These are phyloP conservation scores for Phytophthora nicotianae DNA, from an alignment of 352 stramenopile species.

Conservation along the genomic window DNA sequence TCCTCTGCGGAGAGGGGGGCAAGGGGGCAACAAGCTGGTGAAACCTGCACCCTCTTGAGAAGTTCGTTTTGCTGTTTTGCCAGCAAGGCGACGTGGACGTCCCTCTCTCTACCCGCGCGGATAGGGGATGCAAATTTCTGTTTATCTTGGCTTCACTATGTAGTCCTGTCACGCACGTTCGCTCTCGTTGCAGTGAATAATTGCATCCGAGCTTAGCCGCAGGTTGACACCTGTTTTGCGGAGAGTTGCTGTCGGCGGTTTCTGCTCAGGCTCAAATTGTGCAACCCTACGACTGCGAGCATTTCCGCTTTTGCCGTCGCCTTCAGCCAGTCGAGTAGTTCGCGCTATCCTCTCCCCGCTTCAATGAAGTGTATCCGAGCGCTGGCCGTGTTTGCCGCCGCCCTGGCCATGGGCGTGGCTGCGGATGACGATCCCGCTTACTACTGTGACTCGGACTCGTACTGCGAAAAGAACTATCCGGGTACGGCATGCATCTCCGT, in stretches of 20 bases:
- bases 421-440: conserved; percentile 48
- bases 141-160: conserved; percentile 27
- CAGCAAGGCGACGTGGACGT: background rate
- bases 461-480: conserved; percentile 71
- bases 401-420: conserved; percentile 31
- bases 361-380: conserved; percentile 52
- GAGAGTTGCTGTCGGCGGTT: conserved; percentile 19
- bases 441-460: conserved; percentile 66
- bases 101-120: conserved; percentile 7
- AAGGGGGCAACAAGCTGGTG: background rate
- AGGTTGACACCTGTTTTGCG: conserved; percentile 12
- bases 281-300: conserved; percentile 21
- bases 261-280: background rate
- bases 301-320: conserved; percentile 37
- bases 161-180: conserved; percentile 14
- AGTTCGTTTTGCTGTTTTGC: conserved; percentile 28
- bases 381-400: conserved; percentile 39
- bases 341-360: background rate
- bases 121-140: conserved; percentile 30
- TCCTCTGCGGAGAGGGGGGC: background rate
- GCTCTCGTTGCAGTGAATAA: conserved; percentile 21
- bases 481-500: conserved; percentile 80
- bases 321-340: conserved; percentile 15
- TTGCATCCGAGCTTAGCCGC: conserved; percentile 2
- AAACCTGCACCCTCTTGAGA: conserved; percentile 1